Base-by-base conservation (phyloP, 2,329 filamentous ascomycete species). In the Dothiorella sarmentorum region DNA sequence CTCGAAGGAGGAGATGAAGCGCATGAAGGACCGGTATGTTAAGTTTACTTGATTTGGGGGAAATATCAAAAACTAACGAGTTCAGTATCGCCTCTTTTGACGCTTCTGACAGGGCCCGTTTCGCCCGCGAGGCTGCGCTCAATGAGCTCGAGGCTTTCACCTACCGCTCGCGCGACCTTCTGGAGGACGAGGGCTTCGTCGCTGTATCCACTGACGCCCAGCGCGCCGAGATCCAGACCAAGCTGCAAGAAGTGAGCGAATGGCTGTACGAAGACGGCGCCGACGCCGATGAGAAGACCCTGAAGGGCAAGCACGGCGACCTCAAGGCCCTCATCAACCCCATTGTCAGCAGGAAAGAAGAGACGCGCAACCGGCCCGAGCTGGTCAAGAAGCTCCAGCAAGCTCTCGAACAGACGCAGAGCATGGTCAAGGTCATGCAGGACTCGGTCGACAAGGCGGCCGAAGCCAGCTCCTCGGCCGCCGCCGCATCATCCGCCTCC, bases 91-190 rank as follows among this genome's bases (percentile, higher is more conserved):
- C 85, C 67, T 87, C 90, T 4, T 97, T 99, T 67, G 91, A 95
- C 64, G 80, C 83, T 24, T 96, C 93, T 2, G 94, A 99, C 74
- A 84, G 83, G 64, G 85, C 88, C 26, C 88, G 92, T 52, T 76
- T 85, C 33, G 79, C 85, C 60, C 85, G 92, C 29, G 92, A 97
- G 71, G 93, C 97, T 71, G 85, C 90, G 1, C 79, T 97, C 59
- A 99, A 97, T 75, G 88, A 89, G 63, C 84, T 99, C n/a, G 94
- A 99, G 74, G 87, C 83, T 11, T 97, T 89, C 73, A 96, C 93
- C 13, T 99, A 99, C 80, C 88, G 86, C 68, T 84, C 89, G 26
- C 87, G 91, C 24, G 91, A 97, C 71, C 81, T 96, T 43, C 80
- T 97, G 2, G 87, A 90, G 40, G 87, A 88, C 61, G 85, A 90